Evolutionary conservation across 441 rosid genomes (phyloP).

Genomic region (Pelargonium australe): DNA sequence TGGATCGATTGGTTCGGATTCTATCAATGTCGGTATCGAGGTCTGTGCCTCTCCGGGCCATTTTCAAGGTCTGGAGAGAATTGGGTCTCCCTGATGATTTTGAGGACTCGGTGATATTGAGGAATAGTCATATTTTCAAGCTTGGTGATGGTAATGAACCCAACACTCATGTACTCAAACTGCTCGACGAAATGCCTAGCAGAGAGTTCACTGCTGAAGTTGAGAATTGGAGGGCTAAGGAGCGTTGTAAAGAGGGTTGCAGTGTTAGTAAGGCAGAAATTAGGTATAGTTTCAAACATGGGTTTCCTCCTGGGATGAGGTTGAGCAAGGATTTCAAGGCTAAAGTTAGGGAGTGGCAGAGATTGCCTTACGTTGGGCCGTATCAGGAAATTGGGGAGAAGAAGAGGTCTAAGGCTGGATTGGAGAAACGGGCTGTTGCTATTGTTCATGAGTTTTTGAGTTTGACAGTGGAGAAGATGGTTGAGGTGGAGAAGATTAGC

Average conservation of each 20-base stretch:
- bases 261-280: constrained; percentile 41
- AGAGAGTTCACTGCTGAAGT: constrained; percentile 44
- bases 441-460: constrained; percentile 70
- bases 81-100: constrained; percentile 85
- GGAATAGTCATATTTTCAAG: constrained; percentile 44
- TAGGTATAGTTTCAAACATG: constrained; percentile 49
- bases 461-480: constrained; percentile 82
- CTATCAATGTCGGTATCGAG: constrained; percentile 57
- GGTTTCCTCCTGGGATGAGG: constrained; percentile 74
- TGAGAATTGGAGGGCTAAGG: constrained; percentile 66
- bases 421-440: constrained; percentile 75
- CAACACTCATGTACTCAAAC: constrained; percentile 57
- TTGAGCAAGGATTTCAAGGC: constrained; percentile 63
- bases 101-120: constrained; percentile 67
- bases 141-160: constrained; percentile 54
- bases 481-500: constrained; percentile 85
- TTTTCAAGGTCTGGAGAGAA: constrained; percentile 93
- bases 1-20: constrained; percentile 52
- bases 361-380: constrained; percentile 58
- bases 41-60: constrained; percentile 68
- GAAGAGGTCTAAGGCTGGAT: constrained; percentile 38
- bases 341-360: constrained; percentile 76
- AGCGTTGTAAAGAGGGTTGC: constrained; percentile 51
- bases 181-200: constrained; percentile 33
- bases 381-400: constrained; percentile 47